Conservation (phyloP, 2,329 filamentous ascomycete genomes). For the Colletotrichum lindemuthianum region DNA sequence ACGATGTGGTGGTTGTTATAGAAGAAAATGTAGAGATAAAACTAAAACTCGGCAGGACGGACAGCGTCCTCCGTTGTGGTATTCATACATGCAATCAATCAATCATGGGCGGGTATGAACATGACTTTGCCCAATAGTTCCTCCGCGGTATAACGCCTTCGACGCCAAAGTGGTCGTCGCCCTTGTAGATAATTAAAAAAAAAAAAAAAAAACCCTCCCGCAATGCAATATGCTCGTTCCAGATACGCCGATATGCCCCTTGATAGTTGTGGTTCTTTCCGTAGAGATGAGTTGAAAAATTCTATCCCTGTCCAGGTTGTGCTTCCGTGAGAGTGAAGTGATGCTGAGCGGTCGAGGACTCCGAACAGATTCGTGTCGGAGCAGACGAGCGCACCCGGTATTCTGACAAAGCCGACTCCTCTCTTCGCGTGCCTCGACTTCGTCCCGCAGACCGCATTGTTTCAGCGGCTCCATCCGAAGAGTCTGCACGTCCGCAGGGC, state of each 20-base stretch:
- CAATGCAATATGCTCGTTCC: slow-evolving; percentile 31
- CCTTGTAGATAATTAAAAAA: background rate
- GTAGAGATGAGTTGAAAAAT: background rate
- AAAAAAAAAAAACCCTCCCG: background rate
- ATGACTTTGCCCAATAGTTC: background rate
- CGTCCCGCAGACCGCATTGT: slow-evolving; percentile 20
- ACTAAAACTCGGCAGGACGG: slow-evolving; percentile 2
- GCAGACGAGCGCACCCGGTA: background rate
- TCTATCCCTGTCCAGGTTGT: slow-evolving; percentile 12
- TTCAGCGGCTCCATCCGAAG: slow-evolving; percentile 28
- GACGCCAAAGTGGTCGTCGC: slow-evolving; percentile 10
- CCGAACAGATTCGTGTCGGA: too few relatives aligned
- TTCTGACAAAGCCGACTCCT: background rate
- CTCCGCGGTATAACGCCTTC: slow-evolving; percentile 2
- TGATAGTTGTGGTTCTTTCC: background rate
- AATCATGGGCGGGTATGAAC: slow-evolving; percentile 6
- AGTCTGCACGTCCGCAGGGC: background rate
- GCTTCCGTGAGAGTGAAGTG: background rate
- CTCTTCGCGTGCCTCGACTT: slow-evolving; percentile 12
- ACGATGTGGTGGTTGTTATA: background rate
- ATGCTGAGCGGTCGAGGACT: too few relatives aligned
- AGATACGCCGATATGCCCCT: slow-evolving; percentile 16
- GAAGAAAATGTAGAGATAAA: slow-evolving; percentile 4
- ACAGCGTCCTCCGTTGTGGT: slow-evolving; percentile 14
- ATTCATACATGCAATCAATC: slow-evolving; percentile 29